Conservation (phyloP, 1,284 basidiomycete genomes). For the Pseudozyma pruni region DNA sequence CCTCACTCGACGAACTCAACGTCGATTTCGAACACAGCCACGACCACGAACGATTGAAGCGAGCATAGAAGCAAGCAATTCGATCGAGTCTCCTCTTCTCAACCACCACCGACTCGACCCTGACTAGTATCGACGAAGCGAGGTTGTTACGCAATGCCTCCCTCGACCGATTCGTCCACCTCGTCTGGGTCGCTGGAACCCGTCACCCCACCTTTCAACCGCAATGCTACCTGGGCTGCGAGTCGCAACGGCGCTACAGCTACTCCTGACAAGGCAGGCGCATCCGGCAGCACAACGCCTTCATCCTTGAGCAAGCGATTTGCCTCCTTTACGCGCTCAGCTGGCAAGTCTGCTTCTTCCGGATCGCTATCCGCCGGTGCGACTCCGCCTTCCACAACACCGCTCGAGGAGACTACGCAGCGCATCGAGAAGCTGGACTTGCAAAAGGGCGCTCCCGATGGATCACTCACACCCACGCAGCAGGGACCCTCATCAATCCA, state of each 20-base stretch:
- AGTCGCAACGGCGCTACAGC: slow-evolving; percentile 4
- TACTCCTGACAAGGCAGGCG: slow-evolving; percentile 15
- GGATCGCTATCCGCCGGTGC: slow-evolving; percentile 10
- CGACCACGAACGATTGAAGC: too few relatives aligned
- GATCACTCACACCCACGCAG: neutral
- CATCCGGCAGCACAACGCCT: slow-evolving; percentile 4
- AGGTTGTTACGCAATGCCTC: too few relatives aligned
- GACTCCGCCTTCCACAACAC: slow-evolving; percentile 8
- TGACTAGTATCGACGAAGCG: too few relatives aligned
- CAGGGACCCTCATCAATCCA: neutral
- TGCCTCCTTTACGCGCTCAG: slow-evolving; percentile 38
- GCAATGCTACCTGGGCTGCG: slow-evolving; percentile 30
- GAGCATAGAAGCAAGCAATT: neutral
- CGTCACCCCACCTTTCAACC: slow-evolving; percentile 32
- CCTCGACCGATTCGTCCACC: slow-evolving; percentile 27
- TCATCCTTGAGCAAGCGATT: slow-evolving; percentile 25
- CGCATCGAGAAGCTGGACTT: slow-evolving; percentile 24
- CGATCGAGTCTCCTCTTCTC: too few relatives aligned
- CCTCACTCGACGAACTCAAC: too few relatives aligned
- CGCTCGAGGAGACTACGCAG: slow-evolving; percentile 8
- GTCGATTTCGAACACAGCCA: too few relatives aligned
- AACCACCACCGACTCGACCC: too few relatives aligned
- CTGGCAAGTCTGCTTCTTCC: slow-evolving; percentile 18
- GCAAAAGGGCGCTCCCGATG: slow-evolving; percentile 5
- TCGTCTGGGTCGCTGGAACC: slow-evolving; percentile 28